Evolutionary conservation across 768 basidiomycete genomes (phyloP).

Genomic region (Trametes punicea): DNA sequence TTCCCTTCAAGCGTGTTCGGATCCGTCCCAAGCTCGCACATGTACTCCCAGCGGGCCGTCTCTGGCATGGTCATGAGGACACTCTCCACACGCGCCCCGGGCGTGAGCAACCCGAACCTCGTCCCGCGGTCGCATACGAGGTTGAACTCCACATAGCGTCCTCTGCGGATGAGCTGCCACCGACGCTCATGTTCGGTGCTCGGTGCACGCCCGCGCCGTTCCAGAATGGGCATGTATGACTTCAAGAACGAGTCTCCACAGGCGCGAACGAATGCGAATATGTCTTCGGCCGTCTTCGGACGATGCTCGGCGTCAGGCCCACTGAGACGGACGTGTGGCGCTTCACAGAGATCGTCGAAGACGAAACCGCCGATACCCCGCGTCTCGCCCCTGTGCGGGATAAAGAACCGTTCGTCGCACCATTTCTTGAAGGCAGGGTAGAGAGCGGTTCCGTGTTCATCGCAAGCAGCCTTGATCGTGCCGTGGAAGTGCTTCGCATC

Average conservation of each 20-base stretch:
- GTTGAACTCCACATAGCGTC: conserved; percentile 88
- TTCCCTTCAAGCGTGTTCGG: conserved; percentile 49
- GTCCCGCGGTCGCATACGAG: conserved; percentile 66
- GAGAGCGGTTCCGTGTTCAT: conserved; percentile 60
- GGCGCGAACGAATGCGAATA: conserved; percentile 72
- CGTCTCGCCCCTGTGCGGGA: conserved; percentile 80
- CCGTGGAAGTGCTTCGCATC: conserved; percentile 87
- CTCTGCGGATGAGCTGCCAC: conserved; percentile 91
- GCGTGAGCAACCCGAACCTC: conserved; percentile 59
- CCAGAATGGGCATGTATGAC: conserved; percentile 86
- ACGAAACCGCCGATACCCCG: conserved; percentile 94
- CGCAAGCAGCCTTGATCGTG: conserved; percentile 75
- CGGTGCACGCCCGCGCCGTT: conserved; percentile 50
- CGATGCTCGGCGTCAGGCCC: conserved; percentile 34
- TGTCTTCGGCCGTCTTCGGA: conserved; percentile 58
- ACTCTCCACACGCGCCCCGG: conserved; percentile 59
- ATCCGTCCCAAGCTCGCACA: conserved; percentile 47
- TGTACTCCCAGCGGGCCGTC: conserved; percentile 68
- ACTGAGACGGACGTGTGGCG: conserved; percentile 58
- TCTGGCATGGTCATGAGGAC: conserved; percentile 65
- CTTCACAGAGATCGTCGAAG: conserved; percentile 86
- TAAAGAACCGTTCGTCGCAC: conserved; percentile 97
- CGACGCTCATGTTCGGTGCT: conserved; percentile 67
- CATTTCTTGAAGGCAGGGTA: conserved; percentile 86
- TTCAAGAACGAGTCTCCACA: conserved; percentile 82